Conservation (phyloP, 2,329 filamentous ascomycete genomes). For the Microdochium bolleyi region DNA sequence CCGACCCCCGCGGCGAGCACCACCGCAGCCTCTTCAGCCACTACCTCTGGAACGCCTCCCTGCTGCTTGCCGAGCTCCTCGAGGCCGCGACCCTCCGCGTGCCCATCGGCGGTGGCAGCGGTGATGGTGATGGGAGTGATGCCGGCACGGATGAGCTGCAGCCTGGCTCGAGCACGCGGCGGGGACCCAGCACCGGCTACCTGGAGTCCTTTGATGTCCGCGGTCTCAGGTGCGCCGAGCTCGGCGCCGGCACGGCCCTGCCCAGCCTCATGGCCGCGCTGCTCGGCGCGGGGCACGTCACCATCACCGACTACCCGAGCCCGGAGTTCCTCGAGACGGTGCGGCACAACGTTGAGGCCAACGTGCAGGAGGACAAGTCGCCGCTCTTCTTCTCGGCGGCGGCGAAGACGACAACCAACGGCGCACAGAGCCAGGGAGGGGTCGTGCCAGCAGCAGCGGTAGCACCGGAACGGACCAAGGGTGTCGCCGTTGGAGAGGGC, state of each 20-base stretch:
- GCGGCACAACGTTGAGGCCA: slow-evolving; percentile 45
- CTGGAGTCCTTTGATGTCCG: slow-evolving; percentile 34
- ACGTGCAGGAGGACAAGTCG: slow-evolving; percentile 28
- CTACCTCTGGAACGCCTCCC: slow-evolving; percentile 63
- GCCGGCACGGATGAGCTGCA: too few relatives aligned
- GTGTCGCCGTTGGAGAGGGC: too few relatives aligned
- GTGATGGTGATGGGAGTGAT: background rate
- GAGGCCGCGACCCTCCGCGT: slow-evolving; percentile 36
- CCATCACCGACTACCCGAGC: slow-evolving; percentile 62
- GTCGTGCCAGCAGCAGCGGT: background rate
- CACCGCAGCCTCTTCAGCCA: slow-evolving; percentile 59
- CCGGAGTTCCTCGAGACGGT: slow-evolving; percentile 51
- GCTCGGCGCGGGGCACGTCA: slow-evolving; percentile 39
- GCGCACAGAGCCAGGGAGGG: background rate
- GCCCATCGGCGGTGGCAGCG: background rate
- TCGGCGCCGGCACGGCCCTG: slow-evolving; percentile 58
- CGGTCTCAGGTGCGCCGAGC: slow-evolving; percentile 48
- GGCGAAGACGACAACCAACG: too few relatives aligned
- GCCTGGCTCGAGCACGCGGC: too few relatives aligned
- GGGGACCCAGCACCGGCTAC: background rate
- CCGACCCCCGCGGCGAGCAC: slow-evolving; percentile 40
- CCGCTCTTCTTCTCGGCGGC: slow-evolving; percentile 15
- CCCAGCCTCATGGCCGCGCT: slow-evolving; percentile 41
- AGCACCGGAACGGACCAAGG: too few relatives aligned
- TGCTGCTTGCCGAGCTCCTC: slow-evolving; percentile 47